phyloP scores from a whole-genome alignment of 2,329 filamentous ascomycete species.

The Fusarium goolgardi region DNA sequence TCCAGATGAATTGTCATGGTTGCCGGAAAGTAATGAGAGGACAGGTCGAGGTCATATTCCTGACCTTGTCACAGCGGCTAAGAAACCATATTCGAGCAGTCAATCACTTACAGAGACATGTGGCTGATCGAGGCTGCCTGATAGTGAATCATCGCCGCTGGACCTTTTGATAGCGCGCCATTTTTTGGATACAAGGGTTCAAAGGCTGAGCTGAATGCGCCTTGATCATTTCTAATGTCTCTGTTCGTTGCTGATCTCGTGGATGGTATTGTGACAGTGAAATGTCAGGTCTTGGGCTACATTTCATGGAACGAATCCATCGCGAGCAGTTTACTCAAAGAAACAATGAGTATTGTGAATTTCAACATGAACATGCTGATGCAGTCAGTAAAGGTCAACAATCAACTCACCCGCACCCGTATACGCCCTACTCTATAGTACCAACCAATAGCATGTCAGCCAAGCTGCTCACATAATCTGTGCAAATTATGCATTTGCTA shows the following conservation, averaged over 20 bases:
- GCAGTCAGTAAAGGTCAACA: too few species aligned
- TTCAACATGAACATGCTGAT: background rate
- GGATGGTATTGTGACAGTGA: background rate
- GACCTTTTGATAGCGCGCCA: background rate
- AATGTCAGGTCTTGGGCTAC: background rate
- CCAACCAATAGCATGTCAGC: background rate
- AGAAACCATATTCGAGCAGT: background rate
- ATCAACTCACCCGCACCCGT: background rate
- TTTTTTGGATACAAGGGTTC: conserved; percentile 18
- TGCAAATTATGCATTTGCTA: background rate
- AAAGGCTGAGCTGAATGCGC: background rate
- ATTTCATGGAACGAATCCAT: background rate
- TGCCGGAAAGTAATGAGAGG: background rate
- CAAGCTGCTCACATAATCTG: background rate
- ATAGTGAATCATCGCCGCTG: conserved; percentile 7
- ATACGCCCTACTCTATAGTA: background rate
- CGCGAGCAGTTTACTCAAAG: background rate
- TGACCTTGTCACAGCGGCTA: conserved; percentile 1
- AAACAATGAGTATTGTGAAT: background rate
- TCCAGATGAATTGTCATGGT: background rate
- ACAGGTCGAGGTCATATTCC: background rate
- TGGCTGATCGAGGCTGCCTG: conserved; percentile 39
- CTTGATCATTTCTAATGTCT: conserved; percentile 8
- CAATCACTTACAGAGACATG: background rate
- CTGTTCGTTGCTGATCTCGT: background rate